Evolutionary conservation across 305 asterid species (phyloP).

Genomic region (Fraxinus dipetala): DNA sequence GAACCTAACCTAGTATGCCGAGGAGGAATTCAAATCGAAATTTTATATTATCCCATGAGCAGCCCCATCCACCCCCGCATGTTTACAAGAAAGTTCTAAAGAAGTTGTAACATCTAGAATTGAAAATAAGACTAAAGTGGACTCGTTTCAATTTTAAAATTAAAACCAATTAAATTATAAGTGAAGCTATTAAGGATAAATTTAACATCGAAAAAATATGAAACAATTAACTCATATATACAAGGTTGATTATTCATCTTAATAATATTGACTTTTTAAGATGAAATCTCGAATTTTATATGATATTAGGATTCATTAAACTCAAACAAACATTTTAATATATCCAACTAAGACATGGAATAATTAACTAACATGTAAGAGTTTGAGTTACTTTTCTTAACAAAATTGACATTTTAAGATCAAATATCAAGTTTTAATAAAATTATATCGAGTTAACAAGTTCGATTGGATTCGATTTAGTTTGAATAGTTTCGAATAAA

Average conservation of each 20-base stretch:
- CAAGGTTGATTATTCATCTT: too few species aligned
- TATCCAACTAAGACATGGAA: neutral
- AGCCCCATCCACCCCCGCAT: slow-evolving; percentile 2
- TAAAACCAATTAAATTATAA: neutral
- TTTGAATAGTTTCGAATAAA: neutral
- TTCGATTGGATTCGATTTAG: neutral
- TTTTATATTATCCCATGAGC: slow-evolving; percentile 3
- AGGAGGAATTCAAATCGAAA: slow-evolving; percentile 7
- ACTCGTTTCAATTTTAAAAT: neutral
- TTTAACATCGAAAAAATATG: neutral
- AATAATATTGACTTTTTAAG: neutral
- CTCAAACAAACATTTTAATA: neutral
- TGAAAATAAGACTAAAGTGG: neutral
- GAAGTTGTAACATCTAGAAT: neutral
- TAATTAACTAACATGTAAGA: neutral
- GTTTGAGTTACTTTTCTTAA: too few species aligned
- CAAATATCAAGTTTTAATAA: too few species aligned
- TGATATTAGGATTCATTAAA: too few species aligned
- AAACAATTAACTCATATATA: neutral
- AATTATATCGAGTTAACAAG: neutral
- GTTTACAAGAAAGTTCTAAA: neutral
- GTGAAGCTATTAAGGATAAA: neutral
- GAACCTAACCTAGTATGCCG: neutral
- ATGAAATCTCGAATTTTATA: too few species aligned
- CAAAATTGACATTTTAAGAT: too few species aligned